Percentiles rank a stretch among this genome's conserved stretches.
These are phyloP conservation scores for Chlamydomonas schloesseri DNA, from an alignment of 139 green algal genomes.

Conservation along the genomic window DNA sequence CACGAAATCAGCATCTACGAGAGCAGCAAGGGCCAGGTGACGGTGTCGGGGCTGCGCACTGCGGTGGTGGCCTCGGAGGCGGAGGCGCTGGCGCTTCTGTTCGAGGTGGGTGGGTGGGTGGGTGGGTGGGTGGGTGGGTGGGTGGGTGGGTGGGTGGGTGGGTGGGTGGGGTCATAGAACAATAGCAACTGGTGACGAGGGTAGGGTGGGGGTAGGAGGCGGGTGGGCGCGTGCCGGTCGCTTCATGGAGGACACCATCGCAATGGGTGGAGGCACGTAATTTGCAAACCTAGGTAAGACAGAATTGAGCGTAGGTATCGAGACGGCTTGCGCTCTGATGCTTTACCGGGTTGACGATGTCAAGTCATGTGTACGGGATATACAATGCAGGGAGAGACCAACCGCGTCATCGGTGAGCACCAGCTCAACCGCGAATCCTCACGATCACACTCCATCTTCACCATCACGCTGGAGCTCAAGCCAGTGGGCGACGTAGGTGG, in stretches of 20 bases:
- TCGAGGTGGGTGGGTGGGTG: constrained; percentile 60
- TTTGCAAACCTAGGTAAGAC: too few relatives aligned
- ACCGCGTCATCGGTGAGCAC: constrained; percentile 81
- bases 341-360: too few relatives aligned
- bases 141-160: too few relatives aligned
- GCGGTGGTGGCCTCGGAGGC: constrained; percentile 63
- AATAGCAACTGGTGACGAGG: too few relatives aligned
- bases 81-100: constrained; percentile 76
- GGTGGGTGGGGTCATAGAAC: too few relatives aligned
- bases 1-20: constrained; percentile 62
- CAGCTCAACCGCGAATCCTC: constrained; percentile 80
- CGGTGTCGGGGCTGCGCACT: constrained; percentile 59
- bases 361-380: too few relatives aligned
- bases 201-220: too few relatives aligned
- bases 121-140: neutral
- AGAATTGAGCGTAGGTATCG: too few relatives aligned
- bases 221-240: too few relatives aligned
- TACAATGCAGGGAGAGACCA: constrained; percentile 70
- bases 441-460: constrained; percentile 84
- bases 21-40: constrained; percentile 41
- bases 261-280: too few relatives aligned
- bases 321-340: too few relatives aligned
- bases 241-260: too few relatives aligned
- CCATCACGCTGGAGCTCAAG: constrained; percentile 70
- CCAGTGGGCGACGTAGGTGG: constrained; percentile 6